A percentile compares a stretch with the other conserved stretches of the same genome.
phyloP scores from a whole-genome alignment of 257 asterid species.

The Solanum sparsipilum region DNA sequence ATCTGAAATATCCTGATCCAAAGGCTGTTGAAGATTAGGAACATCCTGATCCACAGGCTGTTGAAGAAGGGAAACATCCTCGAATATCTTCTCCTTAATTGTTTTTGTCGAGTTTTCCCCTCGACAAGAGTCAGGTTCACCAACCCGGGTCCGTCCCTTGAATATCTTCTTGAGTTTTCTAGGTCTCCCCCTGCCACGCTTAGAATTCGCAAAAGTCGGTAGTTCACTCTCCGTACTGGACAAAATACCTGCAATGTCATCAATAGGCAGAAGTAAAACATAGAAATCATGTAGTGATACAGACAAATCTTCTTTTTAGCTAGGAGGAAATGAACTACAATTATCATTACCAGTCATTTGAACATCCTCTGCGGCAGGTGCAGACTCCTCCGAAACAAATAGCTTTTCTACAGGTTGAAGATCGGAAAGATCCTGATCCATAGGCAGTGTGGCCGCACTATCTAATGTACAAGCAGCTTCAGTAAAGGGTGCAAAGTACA shows the following conservation, averaged over 20 bases:
- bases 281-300: constrained; percentile 10
- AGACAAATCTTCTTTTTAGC: constrained; percentile 9
- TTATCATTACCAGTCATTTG: not conserved
- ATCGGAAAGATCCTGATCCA: not conserved
- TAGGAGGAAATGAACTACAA: constrained; percentile 6
- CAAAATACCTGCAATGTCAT: constrained; percentile 12
- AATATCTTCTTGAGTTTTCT: constrained; percentile 5
- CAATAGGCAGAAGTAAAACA: constrained; percentile 8
- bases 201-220: constrained; percentile 2
- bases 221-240: constrained; percentile 6
- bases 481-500: constrained; percentile 22
- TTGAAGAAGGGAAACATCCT: not conserved
- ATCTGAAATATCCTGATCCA: constrained; percentile 4
- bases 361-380: not conserved
- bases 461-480: constrained; percentile 20
- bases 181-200: constrained; percentile 1
- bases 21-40: not conserved
- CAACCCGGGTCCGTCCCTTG: constrained; percentile 3
- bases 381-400: not conserved
- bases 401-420: constrained; percentile 6
- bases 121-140: constrained; percentile 32
- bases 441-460: not conserved
- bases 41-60: not conserved
- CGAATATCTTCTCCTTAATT: not conserved
- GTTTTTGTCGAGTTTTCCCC: constrained; percentile 1